Evolutionary conservation across 1,139 yeast species (phyloP), one percentile per base, ranked within the genome.

Genomic region (Pichia sp.): DNA sequence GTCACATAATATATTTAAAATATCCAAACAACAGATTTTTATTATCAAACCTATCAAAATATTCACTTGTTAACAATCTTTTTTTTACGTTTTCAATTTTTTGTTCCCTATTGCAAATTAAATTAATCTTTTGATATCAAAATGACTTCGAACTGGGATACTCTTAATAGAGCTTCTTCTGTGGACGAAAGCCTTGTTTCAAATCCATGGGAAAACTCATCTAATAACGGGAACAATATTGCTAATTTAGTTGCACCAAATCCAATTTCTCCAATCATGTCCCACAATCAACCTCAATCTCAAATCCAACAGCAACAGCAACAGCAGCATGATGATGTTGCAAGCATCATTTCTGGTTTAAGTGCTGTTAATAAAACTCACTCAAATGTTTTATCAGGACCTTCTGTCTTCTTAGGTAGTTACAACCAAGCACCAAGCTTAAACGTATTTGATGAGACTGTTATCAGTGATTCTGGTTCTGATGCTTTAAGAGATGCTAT

Each of bases 241-340:
- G 14, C 43, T n/a, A 41, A 46, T n/a, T 33, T 47, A 6, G 31
- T 34, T n/a, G 54, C 53, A 22, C 55, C 57, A 26, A 46, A 41
- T 13, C 52, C 55, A 3, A 37, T 41, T 5, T 44, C 52, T 4
- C 50, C 50, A 20, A 37, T 43, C 8, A 25, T 45, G 6, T 47
- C 47, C 4, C 45, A 44, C 16, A 34, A 33, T 3, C 44, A n/a
- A n/a, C n/a, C n/a, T n/a, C n/a, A n/a, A n/a, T n/a, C n/a, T n/a
- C n/a, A n/a, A n/a, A n/a, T n/a, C n/a, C n/a, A 31, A 6, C 27
- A 22, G 15, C 26, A 34, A 6, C 28, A 31, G 20, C 33, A 33
- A 21, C 35, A 38, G n/a, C 37, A 36, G 31, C 47, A 71, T 50
- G 69, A 72, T 9, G 77, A 74, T 37, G 73, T 74, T 31, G 75